These are phyloP conservation scores for Musa schizocarpa DNA, from an alignment of 176 grass and related monocot genomes.

Conservation along the genomic window DNA sequence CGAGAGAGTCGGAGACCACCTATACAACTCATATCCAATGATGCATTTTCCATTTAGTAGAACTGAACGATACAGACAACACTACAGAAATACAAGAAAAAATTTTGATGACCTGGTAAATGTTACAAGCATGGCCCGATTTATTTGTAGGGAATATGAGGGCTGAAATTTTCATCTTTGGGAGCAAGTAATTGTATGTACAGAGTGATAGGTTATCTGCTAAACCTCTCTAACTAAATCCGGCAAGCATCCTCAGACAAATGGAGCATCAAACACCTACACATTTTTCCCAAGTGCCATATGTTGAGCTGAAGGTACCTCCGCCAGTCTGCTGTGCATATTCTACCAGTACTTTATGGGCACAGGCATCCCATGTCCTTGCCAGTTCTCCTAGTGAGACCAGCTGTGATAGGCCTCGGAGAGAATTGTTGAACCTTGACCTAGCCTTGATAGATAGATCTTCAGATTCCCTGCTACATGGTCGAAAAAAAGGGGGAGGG, in stretches of 20 bases:
- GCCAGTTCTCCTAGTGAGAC: conserved; percentile 81
- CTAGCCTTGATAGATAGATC: conserved; percentile 70
- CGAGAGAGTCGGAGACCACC: not conserved
- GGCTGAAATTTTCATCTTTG: too few relatives aligned
- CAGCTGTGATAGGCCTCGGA: conserved; percentile 57
- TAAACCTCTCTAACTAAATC: not conserved
- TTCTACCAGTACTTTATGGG: conserved; percentile 58
- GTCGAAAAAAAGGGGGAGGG: not conserved
- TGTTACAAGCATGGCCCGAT: too few relatives aligned
- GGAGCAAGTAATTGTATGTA: not conserved
- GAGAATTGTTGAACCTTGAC: conserved; percentile 52
- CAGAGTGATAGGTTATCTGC: not conserved
- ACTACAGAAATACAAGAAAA: not conserved
- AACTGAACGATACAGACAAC: not conserved
- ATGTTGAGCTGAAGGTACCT: conserved; percentile 86
- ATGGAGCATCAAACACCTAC: conserved; percentile 33
- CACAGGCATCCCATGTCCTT: conserved; percentile 80
- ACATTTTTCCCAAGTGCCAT: conserved; percentile 66
- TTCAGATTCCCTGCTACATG: conserved; percentile 46
- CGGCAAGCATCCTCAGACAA: not conserved
- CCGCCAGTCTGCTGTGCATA: conserved; percentile 81
- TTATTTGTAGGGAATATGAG: too few relatives aligned
- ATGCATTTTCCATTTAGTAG: too few relatives aligned
- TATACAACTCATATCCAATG: too few relatives aligned
- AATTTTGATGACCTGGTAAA: too few relatives aligned